Percentiles rank a stretch among this genome's conserved stretches.
These are phyloP conservation scores for Sindora glabra DNA, from an alignment of 306 rosid species.

Conservation along the genomic window DNA sequence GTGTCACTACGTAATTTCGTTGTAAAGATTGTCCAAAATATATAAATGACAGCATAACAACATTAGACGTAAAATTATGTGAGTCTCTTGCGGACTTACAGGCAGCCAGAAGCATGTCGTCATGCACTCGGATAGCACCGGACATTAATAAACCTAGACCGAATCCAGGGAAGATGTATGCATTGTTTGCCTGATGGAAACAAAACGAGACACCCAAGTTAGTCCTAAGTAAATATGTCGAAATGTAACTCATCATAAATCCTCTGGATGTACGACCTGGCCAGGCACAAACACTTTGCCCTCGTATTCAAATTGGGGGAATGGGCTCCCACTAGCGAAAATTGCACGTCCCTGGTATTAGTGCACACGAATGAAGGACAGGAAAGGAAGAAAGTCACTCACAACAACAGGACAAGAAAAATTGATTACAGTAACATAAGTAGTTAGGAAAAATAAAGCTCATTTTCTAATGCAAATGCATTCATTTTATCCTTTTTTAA, in stretches of 20 bases:
- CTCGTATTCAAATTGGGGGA: constrained; percentile 64
- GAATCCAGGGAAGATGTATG: constrained; percentile 92
- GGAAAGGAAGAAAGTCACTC: no score
- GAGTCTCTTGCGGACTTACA: no score
- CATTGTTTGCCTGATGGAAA: constrained; percentile 74
- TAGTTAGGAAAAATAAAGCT: no score
- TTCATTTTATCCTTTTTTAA: not conserved
- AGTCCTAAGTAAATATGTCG: not conserved
- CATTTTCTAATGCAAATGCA: not conserved
- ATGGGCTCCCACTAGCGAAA: constrained; percentile 91
- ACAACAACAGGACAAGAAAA: no score
- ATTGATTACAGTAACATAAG: no score
- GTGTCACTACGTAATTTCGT: no score
- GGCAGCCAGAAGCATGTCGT: constrained; percentile 91
- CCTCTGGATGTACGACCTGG: constrained; percentile 57
- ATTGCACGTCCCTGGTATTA: constrained; percentile 80
- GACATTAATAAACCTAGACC: constrained; percentile 92
- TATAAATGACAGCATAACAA: no score
- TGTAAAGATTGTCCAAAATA: no score
- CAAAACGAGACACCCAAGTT: constrained; percentile 9
- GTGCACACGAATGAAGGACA: no score
- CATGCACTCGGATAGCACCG: constrained; percentile 78
- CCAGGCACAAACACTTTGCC: constrained; percentile 77
- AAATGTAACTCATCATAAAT: not conserved
- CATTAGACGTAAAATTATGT: no score